These are phyloP conservation scores for Rhizopus sp. DNA, from an alignment of 371 early-diverging fungal genomes.

Conservation along the genomic window DNA sequence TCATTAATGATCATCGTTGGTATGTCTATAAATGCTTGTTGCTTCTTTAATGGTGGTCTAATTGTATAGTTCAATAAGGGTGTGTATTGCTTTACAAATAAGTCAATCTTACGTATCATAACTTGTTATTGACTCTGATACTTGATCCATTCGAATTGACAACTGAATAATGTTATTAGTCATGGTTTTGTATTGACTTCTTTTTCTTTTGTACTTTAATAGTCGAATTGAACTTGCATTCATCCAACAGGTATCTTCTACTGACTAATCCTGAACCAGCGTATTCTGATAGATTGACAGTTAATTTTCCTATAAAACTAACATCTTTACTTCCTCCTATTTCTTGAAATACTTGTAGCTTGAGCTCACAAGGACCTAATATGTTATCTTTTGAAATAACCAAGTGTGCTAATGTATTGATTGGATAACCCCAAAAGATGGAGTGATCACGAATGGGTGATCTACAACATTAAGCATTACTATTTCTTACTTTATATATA, in stretches of 20 bases:
- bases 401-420: conserved; percentile 41
- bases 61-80: not conserved
- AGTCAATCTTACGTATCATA: conserved; percentile 32
- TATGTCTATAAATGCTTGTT: conserved; percentile 43
- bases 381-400: conserved; percentile 58
- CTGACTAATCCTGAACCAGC: conserved; percentile 33
- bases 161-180: conserved; percentile 21
- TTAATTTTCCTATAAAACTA: conserved; percentile 51
- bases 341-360: conserved; percentile 61
- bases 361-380: conserved; percentile 60
- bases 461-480: conserved; percentile 20
- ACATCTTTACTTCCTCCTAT: conserved; percentile 56
- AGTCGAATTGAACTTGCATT: conserved; percentile 53
- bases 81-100: not conserved
- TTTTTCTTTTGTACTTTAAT: conserved; percentile 30
- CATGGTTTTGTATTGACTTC: not conserved
- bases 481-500: not conserved
- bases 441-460: conserved; percentile 58
- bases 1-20: conserved; percentile 38
- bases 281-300: conserved; percentile 50
- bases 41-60: conserved; percentile 44
- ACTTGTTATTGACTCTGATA: conserved; percentile 22
- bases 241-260: conserved; percentile 43
- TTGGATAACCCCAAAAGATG: conserved; percentile 52
- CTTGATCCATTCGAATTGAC: conserved; percentile 37